Evolutionary conservation across 2,329 filamentous ascomycete species (phyloP), one percentile per base, ranked within the genome.

Genomic region (Zymoseptoria crescenta): DNA sequence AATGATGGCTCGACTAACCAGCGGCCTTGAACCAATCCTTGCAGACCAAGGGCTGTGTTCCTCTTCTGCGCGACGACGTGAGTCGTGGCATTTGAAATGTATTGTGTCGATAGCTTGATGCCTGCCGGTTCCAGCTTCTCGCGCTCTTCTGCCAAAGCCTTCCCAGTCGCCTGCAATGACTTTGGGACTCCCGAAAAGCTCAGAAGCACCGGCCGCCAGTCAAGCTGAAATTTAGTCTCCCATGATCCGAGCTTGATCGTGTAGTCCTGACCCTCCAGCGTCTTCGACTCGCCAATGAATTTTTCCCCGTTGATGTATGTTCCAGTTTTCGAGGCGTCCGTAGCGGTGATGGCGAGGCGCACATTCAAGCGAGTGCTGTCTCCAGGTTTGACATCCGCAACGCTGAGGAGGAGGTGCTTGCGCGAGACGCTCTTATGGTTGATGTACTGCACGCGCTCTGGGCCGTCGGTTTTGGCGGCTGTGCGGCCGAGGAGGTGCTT

Each of bases 61-160:
- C 94, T 83, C 74, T 96, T 96, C 72, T 86, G 89, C 7, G 90
- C 86, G 35, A 97, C 85, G 9, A 96, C 88, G 73, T 97, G 92
- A 0, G 93, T 96, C 0, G 93, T 96, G 28, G 82, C 76, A 16
- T 77, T 80, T 27, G 81, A 76, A 24, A 88, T 76, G 72, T 91
- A 96, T 3, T 91, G 86, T 50, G 83, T 79, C 13, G 88, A 77
- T 13, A 91, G 86, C 73, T 96, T 97, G 73, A 97, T 87, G 70
- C 96, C 94, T n/a, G 96, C 80, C 51, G 87, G 83, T 70, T 95
- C 91, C 19, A 97, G 82, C 56, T 81, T 81, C 30, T 82, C 76
- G 62, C 83, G 83, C 27, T 91, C 80, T 19, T 77, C 77, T 1
- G 78, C 75, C 57, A 92, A 78, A 1, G 87, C 84, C 66, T 87